phyloP scores from a whole-genome alignment of 305 asterid species.

The Plantago coronopus region DNA sequence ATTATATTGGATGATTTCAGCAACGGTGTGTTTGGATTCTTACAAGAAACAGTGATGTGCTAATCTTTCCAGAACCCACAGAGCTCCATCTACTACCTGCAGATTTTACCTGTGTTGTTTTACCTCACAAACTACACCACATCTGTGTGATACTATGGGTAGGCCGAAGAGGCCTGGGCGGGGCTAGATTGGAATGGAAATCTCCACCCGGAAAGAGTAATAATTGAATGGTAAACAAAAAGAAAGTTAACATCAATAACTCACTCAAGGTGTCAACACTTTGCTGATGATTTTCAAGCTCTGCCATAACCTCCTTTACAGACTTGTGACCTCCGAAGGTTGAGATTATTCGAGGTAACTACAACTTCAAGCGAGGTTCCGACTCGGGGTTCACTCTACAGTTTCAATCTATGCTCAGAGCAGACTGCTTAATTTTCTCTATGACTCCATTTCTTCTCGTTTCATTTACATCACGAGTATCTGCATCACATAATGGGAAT shows the following conservation, averaged over 20 bases:
- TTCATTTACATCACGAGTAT: constrained; percentile 87
- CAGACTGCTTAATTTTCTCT: constrained; percentile 61
- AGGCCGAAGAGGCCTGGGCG: no score
- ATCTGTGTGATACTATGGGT: no score
- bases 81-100: no score
- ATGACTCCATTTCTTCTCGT: constrained; percentile 63
- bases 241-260: constrained; percentile 16
- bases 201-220: background rate
- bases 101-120: no score
- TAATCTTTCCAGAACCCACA: no score
- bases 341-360: constrained; percentile 80
- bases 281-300: constrained; percentile 68
- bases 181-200: no score
- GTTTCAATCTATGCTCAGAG: constrained; percentile 45
- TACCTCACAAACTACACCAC: no score
- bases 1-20: no score
- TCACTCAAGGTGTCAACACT: constrained; percentile 82
- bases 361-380: constrained; percentile 73
- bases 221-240: constrained; percentile 1
- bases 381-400: constrained; percentile 72
- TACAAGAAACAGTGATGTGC: no score
- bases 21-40: no score
- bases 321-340: constrained; percentile 70
- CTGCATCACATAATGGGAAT: constrained; percentile 30
- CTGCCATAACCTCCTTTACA: constrained; percentile 55